Base-by-base conservation (phyloP, 164 flowering plant genomes). In the Hamamelis virginiana region DNA sequence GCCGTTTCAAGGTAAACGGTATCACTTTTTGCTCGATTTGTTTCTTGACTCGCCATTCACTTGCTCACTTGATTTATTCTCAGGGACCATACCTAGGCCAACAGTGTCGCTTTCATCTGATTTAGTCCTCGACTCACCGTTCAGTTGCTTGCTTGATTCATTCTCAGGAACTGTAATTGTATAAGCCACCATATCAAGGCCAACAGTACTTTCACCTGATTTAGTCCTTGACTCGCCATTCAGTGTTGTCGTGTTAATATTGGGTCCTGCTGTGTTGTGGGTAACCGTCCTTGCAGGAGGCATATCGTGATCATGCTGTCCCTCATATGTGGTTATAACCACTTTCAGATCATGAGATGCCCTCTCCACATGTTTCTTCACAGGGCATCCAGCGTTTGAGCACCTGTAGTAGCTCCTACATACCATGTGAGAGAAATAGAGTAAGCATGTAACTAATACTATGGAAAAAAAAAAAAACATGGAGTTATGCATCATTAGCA, bases 361-460 rank as follows among this genome's bases (percentile, higher is more conserved):
- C 77, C 88, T 83, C 69, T 84, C 90, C 5, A 86, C 87, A 72
- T 86, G 91, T 65, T 87, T 85, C 76, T 87, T 87, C 13, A 65
- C 91, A 0, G 88, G 87, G 75, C 88, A 87, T 71, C 88, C 87
- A 51, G 85, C 70, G 62, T 51, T 72, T 45, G 91, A 85, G 73
- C 88, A 85, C 73, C 88, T 74, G 76, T 87, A 87, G 76, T 87
- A 87, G 74, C 88, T 87, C 87, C 91, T 87, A 38, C 69, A 77
- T n/a, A 69, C 62, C 47, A 75, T 64, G 50, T 55, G 18, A 66
- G 10, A 52, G 12, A 52, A 0, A 16, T 4, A 51, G 22, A 1
- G 21, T 51, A n/a, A 51, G 55, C 21, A 51, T 8, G 9, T 51
- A 18, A 19, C 41, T 33, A 33, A 33, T 33, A 33, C 41, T 48